Evolutionary conservation across 176 grass and related monocot genomes (phyloP).

Genomic region (Melocanna baccifera): DNA sequence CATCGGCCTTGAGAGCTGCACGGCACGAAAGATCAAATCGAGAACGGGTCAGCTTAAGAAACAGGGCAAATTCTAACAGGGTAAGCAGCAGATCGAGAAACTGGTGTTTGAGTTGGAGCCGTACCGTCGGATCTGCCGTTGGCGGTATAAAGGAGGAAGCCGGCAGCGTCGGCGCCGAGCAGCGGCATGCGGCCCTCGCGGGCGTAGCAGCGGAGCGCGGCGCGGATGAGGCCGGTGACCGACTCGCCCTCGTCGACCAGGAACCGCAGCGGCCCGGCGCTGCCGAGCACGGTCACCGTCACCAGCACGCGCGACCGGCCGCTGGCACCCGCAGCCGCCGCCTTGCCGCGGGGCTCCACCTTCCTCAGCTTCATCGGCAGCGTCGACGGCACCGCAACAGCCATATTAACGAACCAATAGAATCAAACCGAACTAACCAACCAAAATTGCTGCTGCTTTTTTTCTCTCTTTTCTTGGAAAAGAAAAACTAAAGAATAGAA

Average conservation of each 20-base stretch:
- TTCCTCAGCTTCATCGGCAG: slow-evolving; percentile 46
- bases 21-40: background rate
- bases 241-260: too few relatives aligned
- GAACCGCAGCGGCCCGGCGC: slow-evolving; percentile 57
- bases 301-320: slow-evolving; percentile 47
- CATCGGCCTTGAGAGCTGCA: slow-evolving; percentile 46
- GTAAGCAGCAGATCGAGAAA: background rate
- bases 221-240: too few relatives aligned
- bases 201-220: too few relatives aligned
- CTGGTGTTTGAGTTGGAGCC: background rate
- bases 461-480: background rate
- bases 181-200: too few relatives aligned
- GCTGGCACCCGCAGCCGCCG: background rate
- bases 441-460: background rate
- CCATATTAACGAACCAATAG: background rate
- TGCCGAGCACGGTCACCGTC: slow-evolving; percentile 71
- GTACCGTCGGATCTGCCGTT: slow-evolving; percentile 65
- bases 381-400: slow-evolving; percentile 6
- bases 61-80: background rate
- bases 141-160: slow-evolving; percentile 60
- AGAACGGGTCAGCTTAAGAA: background rate
- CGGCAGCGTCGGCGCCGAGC: background rate
- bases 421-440: background rate
- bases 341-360: slow-evolving; percentile 21
- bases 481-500: background rate